Percentiles rank a stretch among this genome's conserved stretches.
Evolutionary conservation across 1,284 basidiomycete species (phyloP).

Genomic region (Ceratobasidium sp.): DNA sequence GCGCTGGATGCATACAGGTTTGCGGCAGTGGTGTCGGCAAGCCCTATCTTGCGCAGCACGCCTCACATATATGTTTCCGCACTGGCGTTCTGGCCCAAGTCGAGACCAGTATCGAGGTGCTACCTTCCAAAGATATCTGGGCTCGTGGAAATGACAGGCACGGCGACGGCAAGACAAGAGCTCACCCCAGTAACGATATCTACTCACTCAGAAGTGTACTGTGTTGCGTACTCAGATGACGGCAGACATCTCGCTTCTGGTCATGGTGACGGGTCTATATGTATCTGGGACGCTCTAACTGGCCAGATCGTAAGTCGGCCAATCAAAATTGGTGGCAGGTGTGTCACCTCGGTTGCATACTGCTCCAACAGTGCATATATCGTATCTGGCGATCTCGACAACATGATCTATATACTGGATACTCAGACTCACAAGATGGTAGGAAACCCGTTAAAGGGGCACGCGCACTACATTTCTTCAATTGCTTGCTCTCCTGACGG

Average conservation of each 20-base stretch:
- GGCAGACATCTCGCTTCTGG: neutral
- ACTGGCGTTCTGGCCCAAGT: neutral
- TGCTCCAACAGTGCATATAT: neutral
- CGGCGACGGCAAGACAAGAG: neutral
- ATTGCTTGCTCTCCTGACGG: slow-evolving; percentile 17
- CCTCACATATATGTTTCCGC: slow-evolving; percentile 5
- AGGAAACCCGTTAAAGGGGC: neutral
- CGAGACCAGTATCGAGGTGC: neutral
- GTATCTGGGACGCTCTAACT: neutral
- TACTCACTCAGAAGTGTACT: too few relatives aligned
- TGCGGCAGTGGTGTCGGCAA: neutral
- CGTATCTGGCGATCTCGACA: neutral
- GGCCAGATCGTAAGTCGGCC: neutral
- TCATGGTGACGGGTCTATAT: neutral
- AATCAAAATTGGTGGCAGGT: neutral
- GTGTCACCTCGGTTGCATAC: neutral
- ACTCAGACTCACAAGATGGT: neutral
- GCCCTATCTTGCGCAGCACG: neutral
- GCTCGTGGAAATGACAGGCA: neutral
- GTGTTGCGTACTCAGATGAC: neutral
- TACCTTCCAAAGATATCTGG: neutral
- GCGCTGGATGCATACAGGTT: neutral
- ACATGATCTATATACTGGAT: neutral
- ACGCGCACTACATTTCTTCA: neutral
- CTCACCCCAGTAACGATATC: neutral